Conservation (phyloP, 306 rosid species). For the Quercus robur region DNA sequence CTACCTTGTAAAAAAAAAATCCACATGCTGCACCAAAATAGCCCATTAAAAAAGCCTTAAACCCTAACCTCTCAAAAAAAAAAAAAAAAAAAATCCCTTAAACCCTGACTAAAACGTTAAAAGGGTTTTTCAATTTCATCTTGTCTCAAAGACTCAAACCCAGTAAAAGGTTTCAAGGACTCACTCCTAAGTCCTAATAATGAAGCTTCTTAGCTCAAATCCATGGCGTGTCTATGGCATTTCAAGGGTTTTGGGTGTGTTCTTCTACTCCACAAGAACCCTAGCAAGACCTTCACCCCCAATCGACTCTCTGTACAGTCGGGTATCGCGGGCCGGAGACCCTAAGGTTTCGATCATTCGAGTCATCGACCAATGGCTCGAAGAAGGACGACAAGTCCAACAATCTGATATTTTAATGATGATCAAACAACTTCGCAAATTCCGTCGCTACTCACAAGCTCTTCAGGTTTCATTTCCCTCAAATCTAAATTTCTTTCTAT, state of each 20-base stretch:
- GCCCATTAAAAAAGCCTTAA: neutral
- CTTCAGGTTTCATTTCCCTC: constrained; percentile 43
- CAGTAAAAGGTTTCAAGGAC: too few relatives aligned
- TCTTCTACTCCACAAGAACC: constrained; percentile 20
- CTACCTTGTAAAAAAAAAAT: too few relatives aligned
- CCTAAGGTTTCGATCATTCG: constrained; percentile 39
- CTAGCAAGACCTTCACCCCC: neutral
- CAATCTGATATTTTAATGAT: constrained; percentile 24
- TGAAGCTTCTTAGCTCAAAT: constrained; percentile 32
- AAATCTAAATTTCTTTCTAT: neutral
- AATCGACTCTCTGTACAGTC: constrained; percentile 32
- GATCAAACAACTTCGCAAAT: constrained; percentile 36
- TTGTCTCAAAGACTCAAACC: too few relatives aligned
- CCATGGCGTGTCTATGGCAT: constrained; percentile 16
- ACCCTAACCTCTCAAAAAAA: neutral
- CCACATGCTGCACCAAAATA: neutral
- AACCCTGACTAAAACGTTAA: neutral
- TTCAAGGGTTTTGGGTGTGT: constrained; percentile 12
- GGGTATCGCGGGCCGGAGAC: constrained; percentile 28
- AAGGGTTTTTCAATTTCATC: too few relatives aligned
- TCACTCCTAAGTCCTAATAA: too few relatives aligned
- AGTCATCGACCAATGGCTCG: constrained; percentile 56
- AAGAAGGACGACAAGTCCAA: constrained; percentile 39
- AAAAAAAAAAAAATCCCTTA: neutral
- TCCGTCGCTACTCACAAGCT: constrained; percentile 60